phyloP scores from a whole-genome alignment of 2,329 filamentous ascomycete species.

The Lecanosticta acicola region DNA sequence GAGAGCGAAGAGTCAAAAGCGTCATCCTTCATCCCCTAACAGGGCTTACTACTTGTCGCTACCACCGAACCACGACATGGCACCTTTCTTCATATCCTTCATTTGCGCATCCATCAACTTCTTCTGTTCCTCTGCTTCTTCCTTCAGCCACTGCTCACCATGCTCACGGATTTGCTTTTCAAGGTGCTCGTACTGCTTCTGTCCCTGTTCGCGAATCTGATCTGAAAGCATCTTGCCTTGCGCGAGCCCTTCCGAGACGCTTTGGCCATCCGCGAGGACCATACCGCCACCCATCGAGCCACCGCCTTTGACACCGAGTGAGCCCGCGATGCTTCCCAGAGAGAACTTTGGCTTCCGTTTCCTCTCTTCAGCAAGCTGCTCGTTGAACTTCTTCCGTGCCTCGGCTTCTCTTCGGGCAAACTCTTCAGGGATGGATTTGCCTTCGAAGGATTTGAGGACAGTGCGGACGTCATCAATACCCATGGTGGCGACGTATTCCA shows the following conservation, averaged over 20 bases:
- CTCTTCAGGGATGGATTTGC: slow-evolving; percentile 81
- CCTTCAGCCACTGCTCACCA: slow-evolving; percentile 91
- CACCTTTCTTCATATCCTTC: slow-evolving; percentile 81
- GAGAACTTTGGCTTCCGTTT: slow-evolving; percentile 56
- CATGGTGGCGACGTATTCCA: slow-evolving; percentile 96
- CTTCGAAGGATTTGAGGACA: slow-evolving; percentile 50
- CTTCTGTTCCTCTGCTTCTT: slow-evolving; percentile 83
- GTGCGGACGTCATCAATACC: slow-evolving; percentile 75
- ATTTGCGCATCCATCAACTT: slow-evolving; percentile 84
- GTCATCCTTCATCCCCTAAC: not conserved
- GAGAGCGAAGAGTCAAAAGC: not conserved
- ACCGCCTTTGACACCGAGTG: slow-evolving; percentile 75
- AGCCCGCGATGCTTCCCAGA: slow-evolving; percentile 54
- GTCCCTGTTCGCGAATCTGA: slow-evolving; percentile 83
- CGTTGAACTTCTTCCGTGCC: slow-evolving; percentile 77
- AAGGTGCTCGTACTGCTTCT: slow-evolving; percentile 80
- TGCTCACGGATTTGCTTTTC: slow-evolving; percentile 90
- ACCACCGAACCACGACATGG: slow-evolving; percentile 53
- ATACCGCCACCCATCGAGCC: slow-evolving; percentile 49
- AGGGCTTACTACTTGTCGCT: slow-evolving; percentile 17
- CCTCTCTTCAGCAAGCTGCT: slow-evolving; percentile 64
- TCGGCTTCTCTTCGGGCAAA: slow-evolving; percentile 84
- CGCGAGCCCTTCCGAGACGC: slow-evolving; percentile 68
- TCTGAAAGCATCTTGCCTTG: slow-evolving; percentile 98
- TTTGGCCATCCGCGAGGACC: slow-evolving; percentile 48